Evolutionary conservation across 352 stramenopile species (phyloP), one percentile per base, ranked within the genome.

Genomic region (Thraustochytrium striatum): DNA sequence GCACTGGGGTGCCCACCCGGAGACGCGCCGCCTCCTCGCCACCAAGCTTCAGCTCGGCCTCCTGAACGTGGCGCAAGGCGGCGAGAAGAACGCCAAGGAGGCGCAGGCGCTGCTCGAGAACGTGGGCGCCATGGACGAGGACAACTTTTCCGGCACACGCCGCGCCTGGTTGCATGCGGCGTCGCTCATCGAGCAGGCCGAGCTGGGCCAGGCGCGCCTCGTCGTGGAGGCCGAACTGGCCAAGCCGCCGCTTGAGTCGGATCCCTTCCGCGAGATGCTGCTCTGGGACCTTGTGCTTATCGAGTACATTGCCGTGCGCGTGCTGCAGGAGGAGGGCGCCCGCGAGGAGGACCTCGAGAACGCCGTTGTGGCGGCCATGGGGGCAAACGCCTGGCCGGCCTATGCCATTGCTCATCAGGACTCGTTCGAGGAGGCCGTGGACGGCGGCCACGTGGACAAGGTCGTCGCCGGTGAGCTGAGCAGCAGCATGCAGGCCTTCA

Each of bases 1-100:
- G 21, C 65, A 75, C 52, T 75, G 65, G 65, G 65, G 65, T 28
- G 68, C 43, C n/a, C 44, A 75, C 52, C n/a, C 30, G 13, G 30
- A 38, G 1, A 75, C 65, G 39, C 43, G 65, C 43, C 2, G 36
- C 16, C 44, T 75, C 19, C 32, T 38, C 8, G 65, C 30, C 43
- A 16, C 13, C 43, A 28, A 75, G 41, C 35, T 75, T 25, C 33
- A 62, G 44, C 52, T 75, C 9, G 65, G 41, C 16, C 25, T 75
- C 43, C n/a, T 55, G 47, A 16, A 32, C 21, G 11, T 75, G 41
- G 2, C 30, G 19, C 59, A 70, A 28, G 38, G 13, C 41, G 65
- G 30, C 25, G 65, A 75, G 32, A 53, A 69, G 59, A 7, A 8
- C 65, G 50, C 43, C 21, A 75, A 3, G 44, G 50, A 75, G 30